phyloP scores from a whole-genome alignment of 148 eudicot genomes.

The Vaccinium vitisidaea region DNA sequence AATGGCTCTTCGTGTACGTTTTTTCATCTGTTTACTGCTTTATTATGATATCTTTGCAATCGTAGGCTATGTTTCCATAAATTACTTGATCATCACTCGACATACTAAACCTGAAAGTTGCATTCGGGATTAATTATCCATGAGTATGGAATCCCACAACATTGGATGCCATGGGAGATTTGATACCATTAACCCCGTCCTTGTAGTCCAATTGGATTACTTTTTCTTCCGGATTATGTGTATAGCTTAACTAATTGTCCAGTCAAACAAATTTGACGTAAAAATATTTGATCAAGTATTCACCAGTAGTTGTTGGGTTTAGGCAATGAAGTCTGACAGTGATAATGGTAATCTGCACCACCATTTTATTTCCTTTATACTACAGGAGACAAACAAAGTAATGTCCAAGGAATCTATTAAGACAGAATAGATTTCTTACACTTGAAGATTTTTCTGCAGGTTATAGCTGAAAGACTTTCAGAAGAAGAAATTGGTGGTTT shows the following conservation, averaged over 20 bases:
- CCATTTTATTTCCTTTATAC: not conserved
- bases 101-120: not conserved
- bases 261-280: not conserved
- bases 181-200: not conserved
- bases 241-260: not conserved
- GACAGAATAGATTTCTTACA: not conserved
- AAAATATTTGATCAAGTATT: not conserved
- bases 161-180: not conserved
- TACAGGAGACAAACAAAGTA: not conserved
- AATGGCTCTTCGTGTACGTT: slow-evolving; percentile 75
- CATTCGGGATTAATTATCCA: not conserved
- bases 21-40: not conserved
- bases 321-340: not conserved
- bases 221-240: not conserved
- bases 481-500: slow-evolving; percentile 48
- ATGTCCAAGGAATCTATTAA: not conserved
- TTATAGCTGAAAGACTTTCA: slow-evolving; percentile 44
- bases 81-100: not conserved
- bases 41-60: not conserved
- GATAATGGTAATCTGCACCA: not conserved
- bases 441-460: slow-evolving; percentile 19
- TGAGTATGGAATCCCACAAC: not conserved
- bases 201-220: not conserved
- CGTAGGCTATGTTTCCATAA: not conserved
- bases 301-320: not conserved